A percentile compares a stretch with the other conserved stretches of the same genome.
These are phyloP conservation scores for Penicillium pancosmium DNA, from an alignment of 495 filamentous ascomycete genomes.

Conservation along the genomic window DNA sequence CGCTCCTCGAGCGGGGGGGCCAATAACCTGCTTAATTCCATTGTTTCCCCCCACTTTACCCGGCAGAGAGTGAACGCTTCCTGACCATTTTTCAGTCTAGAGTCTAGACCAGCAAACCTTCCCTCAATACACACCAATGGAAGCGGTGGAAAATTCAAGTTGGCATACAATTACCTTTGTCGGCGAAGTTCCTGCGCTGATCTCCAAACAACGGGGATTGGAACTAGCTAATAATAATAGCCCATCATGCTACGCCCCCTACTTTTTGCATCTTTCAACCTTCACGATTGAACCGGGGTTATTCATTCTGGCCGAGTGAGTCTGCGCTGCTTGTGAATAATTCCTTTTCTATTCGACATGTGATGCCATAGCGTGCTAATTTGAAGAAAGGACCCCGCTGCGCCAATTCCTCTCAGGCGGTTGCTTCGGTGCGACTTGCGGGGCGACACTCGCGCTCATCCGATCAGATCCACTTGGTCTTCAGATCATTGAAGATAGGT, in stretches of 20 bases:
- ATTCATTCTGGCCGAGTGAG: not conserved
- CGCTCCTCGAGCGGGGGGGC: not conserved
- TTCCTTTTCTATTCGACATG: not conserved
- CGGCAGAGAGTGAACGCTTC: not conserved
- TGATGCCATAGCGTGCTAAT: not conserved
- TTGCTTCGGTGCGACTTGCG: not conserved
- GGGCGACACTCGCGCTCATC: not conserved
- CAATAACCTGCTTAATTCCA: not conserved
- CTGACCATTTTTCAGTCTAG: not conserved
- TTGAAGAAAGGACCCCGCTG: constrained; percentile 1
- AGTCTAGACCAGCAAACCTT: not conserved
- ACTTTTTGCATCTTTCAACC: not conserved
- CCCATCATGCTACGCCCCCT: not conserved
- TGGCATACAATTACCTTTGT: not conserved
- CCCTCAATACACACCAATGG: not conserved
- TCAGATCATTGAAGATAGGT: not conserved
- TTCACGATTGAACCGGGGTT: not conserved
- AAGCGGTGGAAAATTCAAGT: not conserved
- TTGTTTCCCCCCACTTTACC: not conserved
- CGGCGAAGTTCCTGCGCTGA: not conserved
- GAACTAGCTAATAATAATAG: not conserved
- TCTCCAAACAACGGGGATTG: not conserved
- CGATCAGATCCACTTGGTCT: not conserved
- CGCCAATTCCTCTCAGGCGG: not conserved
- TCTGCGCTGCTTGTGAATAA: not conserved